Evolutionary conservation across 1,139 yeast species (phyloP), one percentile per base, ranked within the genome.

Genomic region (Hemisphaericaspora lyxosophila): DNA sequence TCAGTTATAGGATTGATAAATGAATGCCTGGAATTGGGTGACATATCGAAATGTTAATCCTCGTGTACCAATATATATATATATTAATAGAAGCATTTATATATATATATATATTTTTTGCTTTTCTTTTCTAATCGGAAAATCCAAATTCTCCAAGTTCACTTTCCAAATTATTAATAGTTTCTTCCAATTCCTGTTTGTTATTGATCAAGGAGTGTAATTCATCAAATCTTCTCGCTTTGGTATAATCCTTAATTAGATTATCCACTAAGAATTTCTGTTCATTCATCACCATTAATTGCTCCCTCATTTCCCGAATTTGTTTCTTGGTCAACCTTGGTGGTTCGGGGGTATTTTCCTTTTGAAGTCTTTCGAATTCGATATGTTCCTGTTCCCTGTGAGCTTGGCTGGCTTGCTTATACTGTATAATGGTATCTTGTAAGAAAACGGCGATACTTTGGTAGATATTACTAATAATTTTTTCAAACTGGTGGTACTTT

Each of bases 221-320:
- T 54, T 88, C 96, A 45, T 89, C 96, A 54, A 87, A 88, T 46
- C 79, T 77, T 31, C 97, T 67, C 40, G 76, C 78, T 46, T 70
- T 72, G 42, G 83, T 86, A 31, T 83, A 78, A 14, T 74, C 78
- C 4, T 70, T 67, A 15, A 85, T 74, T 73, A 83, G 75, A 17
- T 75, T 73, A 40, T 79, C 78, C 3, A 90, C 81, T 45, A 90
- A 60, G 50, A 78, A 88, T 52, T 73, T 72, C 53, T 90, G 97
- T 54, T 90, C 97, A 47, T 84, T 84, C 60, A 88, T 66, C 11
- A 90, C 96, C 83, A 89, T 85, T 40, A 90, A 60, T 48, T 85
- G 84, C 49, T 88, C 94, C 40, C 94, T 68, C 26, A 75, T 62
- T 41, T 72, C 73, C 38, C 86, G 67, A 4, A 85, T 77, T 48